A percentile compares a stretch with the other conserved stretches of the same genome.
Evolutionary conservation across 2,329 filamentous ascomycete species (phyloP).

Genomic region (Pestalotiopsis sp.): DNA sequence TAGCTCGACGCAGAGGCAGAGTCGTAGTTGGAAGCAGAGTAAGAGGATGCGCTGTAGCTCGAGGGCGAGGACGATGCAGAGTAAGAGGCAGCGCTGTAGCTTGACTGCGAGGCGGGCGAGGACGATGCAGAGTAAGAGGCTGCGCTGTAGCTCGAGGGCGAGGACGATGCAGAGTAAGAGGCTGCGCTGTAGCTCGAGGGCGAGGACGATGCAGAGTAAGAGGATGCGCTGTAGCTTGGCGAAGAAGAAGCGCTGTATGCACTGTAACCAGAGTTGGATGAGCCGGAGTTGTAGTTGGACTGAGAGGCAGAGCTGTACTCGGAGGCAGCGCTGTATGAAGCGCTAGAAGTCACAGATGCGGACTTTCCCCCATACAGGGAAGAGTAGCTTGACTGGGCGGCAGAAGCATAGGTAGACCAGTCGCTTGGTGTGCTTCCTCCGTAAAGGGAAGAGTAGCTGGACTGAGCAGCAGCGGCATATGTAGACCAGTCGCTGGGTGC

Average conservation of each 20-base stretch:
- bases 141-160: not conserved
- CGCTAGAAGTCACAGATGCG: not conserved
- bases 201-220: not conserved
- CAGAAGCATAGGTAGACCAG: not conserved
- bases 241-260: not conserved
- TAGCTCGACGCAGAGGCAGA: not conserved
- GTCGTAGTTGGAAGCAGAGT: not conserved
- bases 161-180: not conserved
- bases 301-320: not conserved
- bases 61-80: too few relatives aligned
- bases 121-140: not conserved
- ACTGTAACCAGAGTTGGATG: not conserved
- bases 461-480: not conserved
- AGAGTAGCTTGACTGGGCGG: not conserved
- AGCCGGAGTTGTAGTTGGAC: not conserved
- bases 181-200: not conserved
- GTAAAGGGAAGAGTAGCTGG: not conserved
- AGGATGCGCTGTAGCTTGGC: not conserved
- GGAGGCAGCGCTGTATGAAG: not conserved
- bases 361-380: not conserved
- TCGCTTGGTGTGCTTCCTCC: not conserved
- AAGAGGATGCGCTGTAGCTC: not conserved
- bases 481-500: not conserved
- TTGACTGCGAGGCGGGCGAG: not conserved
- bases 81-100: not conserved